Evolutionary conservation across 1,139 yeast genomes (phyloP).

Genomic region (Diutina mesorugosa): DNA sequence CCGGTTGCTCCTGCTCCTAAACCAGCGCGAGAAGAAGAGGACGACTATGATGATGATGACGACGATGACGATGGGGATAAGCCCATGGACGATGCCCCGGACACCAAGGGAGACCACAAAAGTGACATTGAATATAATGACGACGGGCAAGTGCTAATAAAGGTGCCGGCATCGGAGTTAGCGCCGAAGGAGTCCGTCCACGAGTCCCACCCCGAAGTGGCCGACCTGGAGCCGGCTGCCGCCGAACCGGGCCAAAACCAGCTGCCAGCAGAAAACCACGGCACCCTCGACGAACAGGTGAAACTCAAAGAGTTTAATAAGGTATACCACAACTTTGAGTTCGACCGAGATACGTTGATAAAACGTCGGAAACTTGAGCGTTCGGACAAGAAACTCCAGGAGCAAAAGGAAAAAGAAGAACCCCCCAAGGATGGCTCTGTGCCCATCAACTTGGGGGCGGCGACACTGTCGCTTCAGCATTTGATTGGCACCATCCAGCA

Average conservation of each 20-base stretch:
- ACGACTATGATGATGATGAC: constrained; percentile 11
- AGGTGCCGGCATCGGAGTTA: constrained; percentile 18
- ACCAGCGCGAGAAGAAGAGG: constrained; percentile 9
- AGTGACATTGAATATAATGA: constrained; percentile 11
- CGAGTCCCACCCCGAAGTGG: constrained; percentile 1
- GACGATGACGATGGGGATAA: constrained; percentile 5
- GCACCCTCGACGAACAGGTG: constrained; percentile 23
- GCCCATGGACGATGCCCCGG: constrained; percentile 21
- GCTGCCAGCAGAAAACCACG: neutral
- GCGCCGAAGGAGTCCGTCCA: neutral
- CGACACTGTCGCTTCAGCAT: constrained; percentile 74
- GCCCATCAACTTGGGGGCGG: constrained; percentile 51
- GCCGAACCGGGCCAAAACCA: neutral
- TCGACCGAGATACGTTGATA: constrained; percentile 64
- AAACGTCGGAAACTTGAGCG: constrained; percentile 72
- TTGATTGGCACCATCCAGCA: constrained; percentile 66
- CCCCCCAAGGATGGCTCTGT: neutral
- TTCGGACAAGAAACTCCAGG: constrained; percentile 60
- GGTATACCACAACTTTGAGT: constrained; percentile 75
- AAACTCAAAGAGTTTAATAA: constrained; percentile 32
- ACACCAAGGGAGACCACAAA: constrained; percentile 10
- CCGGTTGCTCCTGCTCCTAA: constrained; percentile 8
- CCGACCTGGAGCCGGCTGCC: neutral
- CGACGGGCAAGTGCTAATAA: constrained; percentile 17
- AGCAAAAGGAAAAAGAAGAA: constrained; percentile 7